Conservation (phyloP, 306 rosid genomes). For the Sophora flavescens region DNA sequence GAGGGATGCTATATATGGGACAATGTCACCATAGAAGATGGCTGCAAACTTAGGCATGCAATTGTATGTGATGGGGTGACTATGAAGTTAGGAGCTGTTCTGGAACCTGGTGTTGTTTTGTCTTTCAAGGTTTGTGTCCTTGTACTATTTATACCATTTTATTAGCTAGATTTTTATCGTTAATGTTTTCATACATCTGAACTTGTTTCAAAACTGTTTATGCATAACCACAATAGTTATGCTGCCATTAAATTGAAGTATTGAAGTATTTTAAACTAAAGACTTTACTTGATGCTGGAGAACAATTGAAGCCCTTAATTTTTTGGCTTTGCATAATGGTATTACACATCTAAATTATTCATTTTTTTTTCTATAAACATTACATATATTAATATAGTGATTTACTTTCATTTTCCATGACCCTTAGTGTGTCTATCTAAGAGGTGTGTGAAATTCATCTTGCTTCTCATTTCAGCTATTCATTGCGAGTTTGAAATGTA, state of each 20-base stretch:
- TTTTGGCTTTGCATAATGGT: slow-evolving; percentile 24
- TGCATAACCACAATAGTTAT: not conserved
- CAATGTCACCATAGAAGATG: slow-evolving; percentile 88
- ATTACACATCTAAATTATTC: not conserved
- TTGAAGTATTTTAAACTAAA: slow-evolving; percentile 15
- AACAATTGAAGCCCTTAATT: slow-evolving; percentile 24
- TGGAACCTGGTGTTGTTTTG: slow-evolving; percentile 90
- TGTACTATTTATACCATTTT: slow-evolving; percentile 25
- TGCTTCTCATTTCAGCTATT: slow-evolving; percentile 22
- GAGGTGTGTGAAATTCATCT: slow-evolving; percentile 23
- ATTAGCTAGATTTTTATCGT: slow-evolving; percentile 28
- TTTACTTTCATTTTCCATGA: slow-evolving; percentile 17
- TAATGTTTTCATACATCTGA: slow-evolving; percentile 32
- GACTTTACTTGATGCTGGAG: slow-evolving; percentile 35
- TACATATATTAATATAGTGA: slow-evolving; percentile 24
- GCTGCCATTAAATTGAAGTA: slow-evolving; percentile 14
- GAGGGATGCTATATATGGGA: slow-evolving; percentile 94
- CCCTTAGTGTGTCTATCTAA: slow-evolving; percentile 6
- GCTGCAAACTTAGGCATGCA: slow-evolving; percentile 83
- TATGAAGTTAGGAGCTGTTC: slow-evolving; percentile 74
- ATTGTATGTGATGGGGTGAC: slow-evolving; percentile 92
- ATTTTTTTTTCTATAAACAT: slow-evolving; percentile 3
- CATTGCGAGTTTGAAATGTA: slow-evolving; percentile 17
- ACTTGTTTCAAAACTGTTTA: slow-evolving; percentile 27
- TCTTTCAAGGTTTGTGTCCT: slow-evolving; percentile 83